Evolutionary conservation across 148 eudicot species (phyloP).

Genomic region (Beta vulgaris): DNA sequence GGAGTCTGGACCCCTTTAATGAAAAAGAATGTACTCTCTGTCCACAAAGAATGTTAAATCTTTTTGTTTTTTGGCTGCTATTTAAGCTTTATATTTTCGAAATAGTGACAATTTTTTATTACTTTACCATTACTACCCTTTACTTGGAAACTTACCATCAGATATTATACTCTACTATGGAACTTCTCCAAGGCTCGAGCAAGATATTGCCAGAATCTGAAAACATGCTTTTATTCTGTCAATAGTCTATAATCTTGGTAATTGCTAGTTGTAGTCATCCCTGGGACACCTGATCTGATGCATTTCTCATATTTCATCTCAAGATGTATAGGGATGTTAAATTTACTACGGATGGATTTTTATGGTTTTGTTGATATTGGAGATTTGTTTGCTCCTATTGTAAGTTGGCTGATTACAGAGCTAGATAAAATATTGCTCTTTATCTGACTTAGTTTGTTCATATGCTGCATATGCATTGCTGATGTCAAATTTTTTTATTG

Average conservation of each 20-base stretch:
- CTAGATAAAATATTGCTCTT: neutral
- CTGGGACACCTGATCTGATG: neutral
- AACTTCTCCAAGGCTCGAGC: neutral
- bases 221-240: neutral
- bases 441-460: neutral
- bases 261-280: neutral
- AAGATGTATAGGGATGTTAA: neutral
- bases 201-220: neutral
- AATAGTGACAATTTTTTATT: neutral
- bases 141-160: neutral
- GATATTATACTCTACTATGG: neutral
- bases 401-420: neutral
- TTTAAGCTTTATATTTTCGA: neutral
- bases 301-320: neutral
- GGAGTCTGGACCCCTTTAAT: neutral
- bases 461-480: neutral
- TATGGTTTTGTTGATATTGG: neutral
- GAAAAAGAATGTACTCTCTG: neutral
- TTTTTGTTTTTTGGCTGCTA: neutral
- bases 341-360: neutral
- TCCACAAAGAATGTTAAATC: neutral
- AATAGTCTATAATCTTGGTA: neutral
- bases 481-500: neutral
- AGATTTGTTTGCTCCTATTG: neutral
- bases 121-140: neutral